Evolutionary conservation across 106 monocot genomes (phyloP).

Genomic region (Posidonia australis): DNA sequence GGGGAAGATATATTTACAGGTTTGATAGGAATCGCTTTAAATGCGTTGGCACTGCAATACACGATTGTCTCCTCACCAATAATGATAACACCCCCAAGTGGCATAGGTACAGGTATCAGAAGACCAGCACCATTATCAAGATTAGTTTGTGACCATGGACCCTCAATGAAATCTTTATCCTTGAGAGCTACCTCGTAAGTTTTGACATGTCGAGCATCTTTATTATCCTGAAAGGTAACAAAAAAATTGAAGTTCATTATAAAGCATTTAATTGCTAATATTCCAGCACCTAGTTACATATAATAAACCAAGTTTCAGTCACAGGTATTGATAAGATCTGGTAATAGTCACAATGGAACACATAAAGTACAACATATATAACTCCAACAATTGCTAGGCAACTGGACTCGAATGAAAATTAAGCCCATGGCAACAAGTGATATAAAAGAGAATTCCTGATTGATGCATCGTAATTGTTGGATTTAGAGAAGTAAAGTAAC

Average conservation of each 20-base stretch:
- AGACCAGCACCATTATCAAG: conserved; percentile 96
- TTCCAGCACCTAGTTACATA: too few relatives aligned
- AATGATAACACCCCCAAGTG: conserved; percentile 96
- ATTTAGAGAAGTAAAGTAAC: too few relatives aligned
- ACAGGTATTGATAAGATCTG: too few relatives aligned
- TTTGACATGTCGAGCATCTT: conserved; percentile 97
- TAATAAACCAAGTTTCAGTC: too few relatives aligned
- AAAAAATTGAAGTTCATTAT: background rate
- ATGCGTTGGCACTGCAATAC: conserved; percentile 70
- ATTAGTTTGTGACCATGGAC: conserved; percentile 95
- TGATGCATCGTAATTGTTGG: too few relatives aligned
- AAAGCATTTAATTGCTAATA: background rate
- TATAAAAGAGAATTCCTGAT: too few relatives aligned
- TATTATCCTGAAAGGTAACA: conserved; percentile 84
- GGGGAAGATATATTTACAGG: conserved; percentile 29
- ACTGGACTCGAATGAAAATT: too few relatives aligned
- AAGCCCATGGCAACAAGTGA: too few relatives aligned
- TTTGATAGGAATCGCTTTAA: conserved; percentile 90
- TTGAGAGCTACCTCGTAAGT: conserved; percentile 97
- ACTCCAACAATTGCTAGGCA: too few relatives aligned
- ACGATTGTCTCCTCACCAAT: conserved; percentile 99
- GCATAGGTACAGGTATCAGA: conserved; percentile 89
- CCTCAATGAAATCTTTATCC: conserved; percentile 97
- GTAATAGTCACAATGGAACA: too few relatives aligned
- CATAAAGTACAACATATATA: too few relatives aligned